Base-by-base conservation (phyloP, 164 flowering plant species). In the Chimonanthus praecox region DNA sequence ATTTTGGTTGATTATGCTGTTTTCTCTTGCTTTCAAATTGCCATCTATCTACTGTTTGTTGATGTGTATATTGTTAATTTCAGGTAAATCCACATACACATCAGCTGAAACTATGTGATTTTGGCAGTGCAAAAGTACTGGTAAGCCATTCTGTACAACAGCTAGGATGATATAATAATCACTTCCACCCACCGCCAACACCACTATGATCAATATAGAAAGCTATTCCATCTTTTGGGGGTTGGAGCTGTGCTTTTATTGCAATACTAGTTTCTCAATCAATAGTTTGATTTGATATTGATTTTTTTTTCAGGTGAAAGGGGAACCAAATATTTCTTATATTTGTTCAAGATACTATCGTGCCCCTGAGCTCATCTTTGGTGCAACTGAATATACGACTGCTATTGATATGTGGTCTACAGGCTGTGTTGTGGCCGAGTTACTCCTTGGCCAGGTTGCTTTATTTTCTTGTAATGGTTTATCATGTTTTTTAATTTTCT, bases 81-180 rank as follows among this genome's bases (percentile, higher is more conserved):
- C 86, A 94, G 98, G 98, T 94, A 80, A 94, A 94, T 78, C 96
- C 98, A 9, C 96, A 92, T 77, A 94, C 98, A 4, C 98, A 94
- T 87, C 98, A 92, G 84, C 89, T 94, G 80, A 94, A 94, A 78
- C 78, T 94, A 45, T 94, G 98, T 84, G 98, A 94, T 78, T 94
- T 94, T 84, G 98, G 98, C 74, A 94, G 98, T 82, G 98, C 98
- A 69, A 94, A 94, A 94, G 96, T 94, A 58, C 77, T 94, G 92
- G 98, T 94, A 83, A 79, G 85, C 64, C 49, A 78, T 78, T 61
- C 5, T 49, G 20, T 43, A 13, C 43, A 45, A 13, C n/a, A 4
- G 6, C 49, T 33, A 33, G 33, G 33, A 33, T 33, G 33, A 33
- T 33, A 33, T 33, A 33, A 33, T 33, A 33, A 33, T 33, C 33